phyloP scores from a whole-genome alignment of 2,329 filamentous ascomycete species.

The Tolypocladium paradoxum region DNA sequence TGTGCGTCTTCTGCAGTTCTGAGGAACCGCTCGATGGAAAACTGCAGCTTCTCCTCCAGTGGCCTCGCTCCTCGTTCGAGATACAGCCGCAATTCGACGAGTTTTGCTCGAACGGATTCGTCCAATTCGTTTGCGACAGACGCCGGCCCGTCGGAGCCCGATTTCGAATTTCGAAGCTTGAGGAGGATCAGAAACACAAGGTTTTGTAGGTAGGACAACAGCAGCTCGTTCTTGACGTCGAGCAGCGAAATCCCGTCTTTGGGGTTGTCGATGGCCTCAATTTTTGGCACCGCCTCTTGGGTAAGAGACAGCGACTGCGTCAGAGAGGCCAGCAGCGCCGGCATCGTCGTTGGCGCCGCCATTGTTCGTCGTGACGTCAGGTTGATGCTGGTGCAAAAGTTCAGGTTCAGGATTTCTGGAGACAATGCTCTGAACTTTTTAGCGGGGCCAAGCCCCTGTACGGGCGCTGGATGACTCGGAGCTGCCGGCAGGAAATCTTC shows the following conservation, averaged over 20 bases:
- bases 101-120: conserved; percentile 62
- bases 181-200: conserved; percentile 78
- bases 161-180: conserved; percentile 54
- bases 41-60: conserved; percentile 80
- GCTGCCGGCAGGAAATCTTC: not conserved
- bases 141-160: conserved; percentile 8
- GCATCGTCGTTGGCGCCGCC: conserved; percentile 38
- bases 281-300: conserved; percentile 54
- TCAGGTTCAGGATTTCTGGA: not conserved
- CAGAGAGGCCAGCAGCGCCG: conserved; percentile 41
- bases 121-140: conserved; percentile 40
- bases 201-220: conserved; percentile 91
- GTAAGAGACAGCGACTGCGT: conserved; percentile 51
- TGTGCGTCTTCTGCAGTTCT: conserved; percentile 71
- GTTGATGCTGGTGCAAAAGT: conserved; percentile 1
- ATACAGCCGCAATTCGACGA: conserved; percentile 87
- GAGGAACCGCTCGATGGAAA: conserved; percentile 91
- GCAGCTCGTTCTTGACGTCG: conserved; percentile 93
- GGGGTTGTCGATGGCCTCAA: conserved; percentile 56
- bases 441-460: conserved; percentile 6
- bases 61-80: conserved; percentile 87
- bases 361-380: conserved; percentile 22
- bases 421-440: conserved; percentile 10
- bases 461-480: not conserved
- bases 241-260: conserved; percentile 86